phyloP scores from a whole-genome alignment of 768 basidiomycete species.

The Russula vinacea region DNA sequence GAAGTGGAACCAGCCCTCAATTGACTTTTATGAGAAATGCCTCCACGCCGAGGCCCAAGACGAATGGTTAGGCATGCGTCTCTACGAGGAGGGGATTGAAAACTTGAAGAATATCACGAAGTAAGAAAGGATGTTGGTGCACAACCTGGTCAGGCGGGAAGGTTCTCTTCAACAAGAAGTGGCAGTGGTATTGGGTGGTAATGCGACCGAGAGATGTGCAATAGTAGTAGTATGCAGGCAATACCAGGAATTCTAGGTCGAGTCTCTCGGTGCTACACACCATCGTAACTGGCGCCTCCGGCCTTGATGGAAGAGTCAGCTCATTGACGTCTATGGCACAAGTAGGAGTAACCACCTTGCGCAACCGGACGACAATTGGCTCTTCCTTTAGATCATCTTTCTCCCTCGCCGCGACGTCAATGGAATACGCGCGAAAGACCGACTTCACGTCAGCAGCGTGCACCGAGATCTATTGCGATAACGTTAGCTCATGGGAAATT shows the following conservation, averaged over 20 bases:
- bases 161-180: slow-evolving; percentile 3
- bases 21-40: slow-evolving; percentile 85
- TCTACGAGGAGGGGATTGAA: slow-evolving; percentile 66
- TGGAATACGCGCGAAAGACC: slow-evolving; percentile 72
- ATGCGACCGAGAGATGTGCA: slow-evolving; percentile 5
- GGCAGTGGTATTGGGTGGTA: slow-evolving; percentile 1
- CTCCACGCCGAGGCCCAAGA: slow-evolving; percentile 74
- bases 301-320: slow-evolving; percentile 46
- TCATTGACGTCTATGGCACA: slow-evolving; percentile 30
- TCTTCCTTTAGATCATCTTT: slow-evolving; percentile 84
- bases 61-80: slow-evolving; percentile 88
- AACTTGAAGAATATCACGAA: slow-evolving; percentile 50
- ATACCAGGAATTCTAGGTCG: not conserved
- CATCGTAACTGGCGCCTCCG: slow-evolving; percentile 87
- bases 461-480: slow-evolving; percentile 72
- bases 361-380: slow-evolving; percentile 73
- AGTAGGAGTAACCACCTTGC: slow-evolving; percentile 58
- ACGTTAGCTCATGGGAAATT: slow-evolving; percentile 27
- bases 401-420: slow-evolving; percentile 84
- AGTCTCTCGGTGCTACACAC: slow-evolving; percentile 48
- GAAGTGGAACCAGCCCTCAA: slow-evolving; percentile 92
- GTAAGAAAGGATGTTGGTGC: slow-evolving; percentile 7
- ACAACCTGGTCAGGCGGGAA: not conserved
- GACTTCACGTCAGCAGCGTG: slow-evolving; percentile 85
- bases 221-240: not conserved